Evolutionary conservation across 306 rosid genomes (phyloP).

Genomic region (Quercus engelmannii): DNA sequence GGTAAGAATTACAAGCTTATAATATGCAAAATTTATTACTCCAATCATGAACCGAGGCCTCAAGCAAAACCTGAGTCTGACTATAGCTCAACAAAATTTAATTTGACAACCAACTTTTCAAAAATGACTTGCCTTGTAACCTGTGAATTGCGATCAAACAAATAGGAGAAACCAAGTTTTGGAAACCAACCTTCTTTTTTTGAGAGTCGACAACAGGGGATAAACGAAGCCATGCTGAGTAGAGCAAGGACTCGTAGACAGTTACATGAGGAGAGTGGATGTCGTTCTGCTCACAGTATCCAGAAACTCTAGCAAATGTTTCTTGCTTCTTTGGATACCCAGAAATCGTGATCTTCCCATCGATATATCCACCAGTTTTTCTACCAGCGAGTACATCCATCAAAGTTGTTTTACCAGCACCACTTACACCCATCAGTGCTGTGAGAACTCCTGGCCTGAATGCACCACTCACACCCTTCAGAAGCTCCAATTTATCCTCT

Average conservation of each 20-base stretch:
- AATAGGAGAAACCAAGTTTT: background rate
- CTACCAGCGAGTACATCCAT: slow-evolving; percentile 70
- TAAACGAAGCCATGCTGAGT: slow-evolving; percentile 68
- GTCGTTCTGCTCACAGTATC: slow-evolving; percentile 68
- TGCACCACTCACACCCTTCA: slow-evolving; percentile 62
- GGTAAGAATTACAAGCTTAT: too few relatives aligned
- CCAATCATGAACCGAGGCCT: too few relatives aligned
- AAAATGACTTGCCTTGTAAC: too few relatives aligned
- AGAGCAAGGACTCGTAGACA: slow-evolving; percentile 50
- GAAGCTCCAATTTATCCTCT: slow-evolving; percentile 41
- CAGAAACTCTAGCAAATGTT: slow-evolving; percentile 56
- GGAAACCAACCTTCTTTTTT: slow-evolving; percentile 42
- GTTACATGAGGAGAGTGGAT: slow-evolving; percentile 68
- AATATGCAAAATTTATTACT: too few relatives aligned
- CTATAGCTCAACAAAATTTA: too few relatives aligned
- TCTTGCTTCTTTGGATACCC: slow-evolving; percentile 66
- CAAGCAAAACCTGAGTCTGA: too few relatives aligned
- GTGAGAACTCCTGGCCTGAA: slow-evolving; percentile 72
- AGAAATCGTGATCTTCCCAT: slow-evolving; percentile 45
- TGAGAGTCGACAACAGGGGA: slow-evolving; percentile 39
- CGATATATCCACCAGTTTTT: slow-evolving; percentile 61
- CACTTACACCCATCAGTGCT: slow-evolving; percentile 74
- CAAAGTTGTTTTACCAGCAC: slow-evolving; percentile 69
- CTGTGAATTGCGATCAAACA: background rate
- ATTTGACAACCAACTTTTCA: too few relatives aligned